Evolutionary conservation across 148 eudicot genomes (phyloP).

Genomic region (Camellia sinensis): DNA sequence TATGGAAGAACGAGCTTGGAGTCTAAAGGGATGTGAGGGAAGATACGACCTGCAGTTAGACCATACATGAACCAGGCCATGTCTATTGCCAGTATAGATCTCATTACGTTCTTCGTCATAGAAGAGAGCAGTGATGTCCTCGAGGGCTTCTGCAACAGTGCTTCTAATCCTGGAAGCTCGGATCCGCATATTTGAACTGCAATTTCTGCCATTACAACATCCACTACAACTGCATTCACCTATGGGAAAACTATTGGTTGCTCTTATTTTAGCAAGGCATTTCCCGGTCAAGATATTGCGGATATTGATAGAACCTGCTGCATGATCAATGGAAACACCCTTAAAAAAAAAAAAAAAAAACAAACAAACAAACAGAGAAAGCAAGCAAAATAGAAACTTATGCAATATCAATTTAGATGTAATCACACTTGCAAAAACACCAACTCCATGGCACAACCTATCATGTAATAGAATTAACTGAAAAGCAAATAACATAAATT

Average conservation of each 20-base stretch:
- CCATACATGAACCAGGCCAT: conserved; percentile 95
- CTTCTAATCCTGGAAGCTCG: conserved; percentile 51
- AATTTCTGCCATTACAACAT: conserved; percentile 31
- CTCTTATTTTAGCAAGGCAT: conserved; percentile 89
- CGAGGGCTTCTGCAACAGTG: conserved; percentile 78
- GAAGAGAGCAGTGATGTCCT: conserved; percentile 91
- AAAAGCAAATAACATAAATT: not conserved
- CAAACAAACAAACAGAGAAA: not conserved
- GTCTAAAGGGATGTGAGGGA: not conserved
- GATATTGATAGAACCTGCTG: conserved; percentile 90
- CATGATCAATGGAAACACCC: conserved; percentile 21
- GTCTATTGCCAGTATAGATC: conserved; percentile 87
- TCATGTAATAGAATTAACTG: not conserved
- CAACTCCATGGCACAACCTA: not conserved
- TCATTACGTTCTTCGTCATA: conserved; percentile 98
- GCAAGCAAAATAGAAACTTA: not conserved
- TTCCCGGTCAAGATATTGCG: conserved; percentile 93
- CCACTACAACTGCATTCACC: conserved; percentile 46
- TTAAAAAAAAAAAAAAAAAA: not conserved
- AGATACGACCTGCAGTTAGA: conserved; percentile 59
- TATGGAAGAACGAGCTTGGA: not conserved
- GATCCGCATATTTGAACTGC: conserved; percentile 54
- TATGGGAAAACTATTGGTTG: conserved; percentile 41
- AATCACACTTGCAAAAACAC: not conserved
- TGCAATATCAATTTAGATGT: not conserved